Percentiles rank a stretch among this genome's conserved stretches.
Evolutionary conservation across 176 grass and related monocot genomes (phyloP).

Genomic region (Phoenix dactylifera): DNA sequence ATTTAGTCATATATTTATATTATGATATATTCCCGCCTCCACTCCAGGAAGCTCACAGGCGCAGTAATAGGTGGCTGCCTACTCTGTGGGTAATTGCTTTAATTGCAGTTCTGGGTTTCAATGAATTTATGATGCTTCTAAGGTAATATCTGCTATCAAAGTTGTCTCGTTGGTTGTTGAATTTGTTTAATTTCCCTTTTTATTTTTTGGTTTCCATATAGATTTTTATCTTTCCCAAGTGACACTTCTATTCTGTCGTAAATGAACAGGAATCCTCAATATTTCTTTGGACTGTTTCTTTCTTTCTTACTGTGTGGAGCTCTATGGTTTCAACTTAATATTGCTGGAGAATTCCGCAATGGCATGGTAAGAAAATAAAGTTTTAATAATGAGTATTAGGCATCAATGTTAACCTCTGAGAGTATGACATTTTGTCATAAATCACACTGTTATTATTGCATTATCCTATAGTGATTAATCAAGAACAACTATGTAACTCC

Average conservation of each 20-base stretch:
- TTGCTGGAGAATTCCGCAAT: constrained; percentile 49
- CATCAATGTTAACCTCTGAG: neutral
- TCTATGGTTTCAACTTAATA: constrained; percentile 52
- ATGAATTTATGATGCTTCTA: constrained; percentile 77
- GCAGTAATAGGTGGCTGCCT: constrained; percentile 42
- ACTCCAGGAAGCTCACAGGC: constrained; percentile 55
- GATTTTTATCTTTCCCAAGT: constrained; percentile 8
- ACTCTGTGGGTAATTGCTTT: constrained; percentile 64
- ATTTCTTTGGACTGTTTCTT: constrained; percentile 49
- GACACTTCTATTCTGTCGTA: constrained; percentile 12
- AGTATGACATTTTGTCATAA: neutral
- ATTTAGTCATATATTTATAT: too few relatives aligned
- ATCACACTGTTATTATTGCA: too few relatives aligned
- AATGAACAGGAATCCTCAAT: constrained; percentile 73
- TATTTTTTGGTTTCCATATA: neutral
- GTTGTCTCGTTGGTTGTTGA: constrained; percentile 16
- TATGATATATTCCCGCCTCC: too few relatives aligned
- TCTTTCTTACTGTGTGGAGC: constrained; percentile 50
- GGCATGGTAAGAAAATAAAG: constrained; percentile 44
- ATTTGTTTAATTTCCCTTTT: constrained; percentile 10
- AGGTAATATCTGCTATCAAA: constrained; percentile 36
- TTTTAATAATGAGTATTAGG: neutral
- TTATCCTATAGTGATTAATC: too few relatives aligned
- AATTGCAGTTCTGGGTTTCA: constrained; percentile 63
- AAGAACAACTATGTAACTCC: too few relatives aligned